Percentiles rank a stretch among this genome's conserved stretches.
phyloP scores from a whole-genome alignment of 2,329 filamentous ascomycete species.

The Diplocarpon rosae region DNA sequence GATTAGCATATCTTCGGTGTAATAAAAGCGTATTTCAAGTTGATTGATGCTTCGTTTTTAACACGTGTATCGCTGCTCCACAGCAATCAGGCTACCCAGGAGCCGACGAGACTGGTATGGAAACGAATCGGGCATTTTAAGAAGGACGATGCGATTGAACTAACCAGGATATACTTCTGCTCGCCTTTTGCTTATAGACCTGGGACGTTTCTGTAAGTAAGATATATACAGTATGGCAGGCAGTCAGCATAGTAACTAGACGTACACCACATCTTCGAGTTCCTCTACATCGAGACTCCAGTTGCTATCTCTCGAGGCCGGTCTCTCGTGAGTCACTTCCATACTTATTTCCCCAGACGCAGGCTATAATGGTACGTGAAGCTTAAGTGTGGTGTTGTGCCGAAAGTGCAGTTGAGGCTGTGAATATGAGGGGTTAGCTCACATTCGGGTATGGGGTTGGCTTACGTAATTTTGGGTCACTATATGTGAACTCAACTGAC shows the following conservation, averaged over 20 bases:
- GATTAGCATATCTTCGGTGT: no score
- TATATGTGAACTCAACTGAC: no score
- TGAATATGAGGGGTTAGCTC: no score
- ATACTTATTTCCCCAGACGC: not conserved
- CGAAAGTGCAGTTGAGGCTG: no score
- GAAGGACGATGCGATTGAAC: no score
- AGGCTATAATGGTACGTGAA: no score
- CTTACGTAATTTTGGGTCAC: no score
- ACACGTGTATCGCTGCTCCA: no score
- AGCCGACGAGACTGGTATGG: no score
- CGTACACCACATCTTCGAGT: slow-evolving; percentile 8
- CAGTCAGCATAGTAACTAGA: not conserved
- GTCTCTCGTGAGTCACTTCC: slow-evolving; percentile 1
- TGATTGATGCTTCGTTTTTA: not conserved
- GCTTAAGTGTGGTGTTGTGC: not conserved
- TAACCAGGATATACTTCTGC: slow-evolving; percentile 3
- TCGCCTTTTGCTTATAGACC: slow-evolving; percentile 4
- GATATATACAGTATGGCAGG: not conserved
- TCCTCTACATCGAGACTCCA: slow-evolving; percentile 14
- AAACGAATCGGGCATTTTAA: no score
- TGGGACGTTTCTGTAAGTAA: not conserved
- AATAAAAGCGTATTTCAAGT: not conserved
- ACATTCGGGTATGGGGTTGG: no score
- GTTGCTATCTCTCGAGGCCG: slow-evolving; percentile 5
- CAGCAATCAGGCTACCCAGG: no score